phyloP scores from a whole-genome alignment of 2,329 filamentous ascomycete species.

The Trichophyton benhamiae region DNA sequence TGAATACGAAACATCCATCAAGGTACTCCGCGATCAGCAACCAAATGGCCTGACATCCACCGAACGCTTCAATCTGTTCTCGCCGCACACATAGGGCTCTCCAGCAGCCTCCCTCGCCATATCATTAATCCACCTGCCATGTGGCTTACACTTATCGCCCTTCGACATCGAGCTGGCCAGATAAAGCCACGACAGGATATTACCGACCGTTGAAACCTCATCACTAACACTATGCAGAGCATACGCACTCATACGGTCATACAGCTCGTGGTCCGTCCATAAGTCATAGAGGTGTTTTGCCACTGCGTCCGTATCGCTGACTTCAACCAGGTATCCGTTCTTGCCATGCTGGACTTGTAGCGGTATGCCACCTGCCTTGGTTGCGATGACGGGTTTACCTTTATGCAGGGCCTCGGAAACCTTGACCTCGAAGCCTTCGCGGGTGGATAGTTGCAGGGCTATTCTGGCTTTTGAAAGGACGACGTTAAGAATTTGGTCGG shows the following conservation, averaged over 20 bases:
- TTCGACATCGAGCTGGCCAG: slow-evolving; percentile 56
- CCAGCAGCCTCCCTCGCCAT: slow-evolving; percentile 56
- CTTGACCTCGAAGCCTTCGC: slow-evolving; percentile 78
- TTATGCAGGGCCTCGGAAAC: slow-evolving; percentile 74
- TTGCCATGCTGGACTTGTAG: slow-evolving; percentile 61
- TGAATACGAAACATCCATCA: too few relatives aligned
- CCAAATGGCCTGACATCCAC: neutral
- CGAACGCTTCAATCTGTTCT: slow-evolving; percentile 44
- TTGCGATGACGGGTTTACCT: slow-evolving; percentile 65
- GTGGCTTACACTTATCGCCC: slow-evolving; percentile 44
- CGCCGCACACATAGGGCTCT: slow-evolving; percentile 44
- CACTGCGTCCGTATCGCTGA: slow-evolving; percentile 57
- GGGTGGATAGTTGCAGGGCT: slow-evolving; percentile 65
- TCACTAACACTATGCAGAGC: slow-evolving; percentile 59
- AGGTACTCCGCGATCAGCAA: neutral
- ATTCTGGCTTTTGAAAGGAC: slow-evolving; percentile 61
- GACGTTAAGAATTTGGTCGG: slow-evolving; percentile 68
- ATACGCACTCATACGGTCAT: slow-evolving; percentile 53
- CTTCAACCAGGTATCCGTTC: slow-evolving; percentile 61
- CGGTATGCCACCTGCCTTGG: slow-evolving; percentile 64
- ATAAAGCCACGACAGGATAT: slow-evolving; percentile 64
- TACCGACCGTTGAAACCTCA: slow-evolving; percentile 70
- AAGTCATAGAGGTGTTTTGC: slow-evolving; percentile 24
- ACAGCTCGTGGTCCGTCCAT: slow-evolving; percentile 36
- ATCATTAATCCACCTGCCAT: slow-evolving; percentile 60